Base-by-base conservation (phyloP, 768 basidiomycete genomes). In the Paxillus involutus region DNA sequence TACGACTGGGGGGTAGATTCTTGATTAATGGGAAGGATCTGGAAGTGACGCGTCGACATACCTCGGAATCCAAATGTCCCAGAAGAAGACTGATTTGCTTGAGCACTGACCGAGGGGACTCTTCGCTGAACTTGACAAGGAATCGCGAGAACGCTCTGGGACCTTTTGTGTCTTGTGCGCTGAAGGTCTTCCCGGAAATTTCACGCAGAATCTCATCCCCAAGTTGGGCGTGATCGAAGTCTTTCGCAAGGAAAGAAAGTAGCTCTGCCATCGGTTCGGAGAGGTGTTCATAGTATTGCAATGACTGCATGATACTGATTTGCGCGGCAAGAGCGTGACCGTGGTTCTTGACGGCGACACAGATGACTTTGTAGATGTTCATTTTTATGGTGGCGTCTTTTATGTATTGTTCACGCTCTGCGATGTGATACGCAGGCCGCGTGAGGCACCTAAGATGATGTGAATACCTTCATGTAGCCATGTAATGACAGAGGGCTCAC, bases 261-360 rank as follows among this genome's bases (percentile, higher is more conserved):
- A 90, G 85, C 60, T 98, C 96, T 0, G 97, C 96, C 85, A 98
- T 89, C 2, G 89, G 87, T 63, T 98, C 96, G 0, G 91, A 84
- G 19, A 97, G 81, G 65, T 98, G 96, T 61, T 99, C 97, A 60
- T 86, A 92, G 70, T 95, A 96, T 56, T 95, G 94, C 13, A 99
- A 76, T 44, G 83, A 85, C 66, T 97, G 94, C 72, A 96, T 89
- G 71, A 99, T 91, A 56, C 80, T 83, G 56, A 90, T 95, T 65
- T 96, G 94, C 0, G 91, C 91, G 19, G 86, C 85, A 57, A 89
- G 82, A 1, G 82, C 77, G 60, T 98, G 95, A 4, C 81, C 84
- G 58, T 98, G 94, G 61, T 89, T 83, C 67, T 98, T 98, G 55
- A 98, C 93, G 0, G 96, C 88, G 47, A 88, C 73, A 70, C 94